Base-by-base conservation (phyloP, 495 filamentous ascomycete genomes). In the Penicillium bovifimosum region DNA sequence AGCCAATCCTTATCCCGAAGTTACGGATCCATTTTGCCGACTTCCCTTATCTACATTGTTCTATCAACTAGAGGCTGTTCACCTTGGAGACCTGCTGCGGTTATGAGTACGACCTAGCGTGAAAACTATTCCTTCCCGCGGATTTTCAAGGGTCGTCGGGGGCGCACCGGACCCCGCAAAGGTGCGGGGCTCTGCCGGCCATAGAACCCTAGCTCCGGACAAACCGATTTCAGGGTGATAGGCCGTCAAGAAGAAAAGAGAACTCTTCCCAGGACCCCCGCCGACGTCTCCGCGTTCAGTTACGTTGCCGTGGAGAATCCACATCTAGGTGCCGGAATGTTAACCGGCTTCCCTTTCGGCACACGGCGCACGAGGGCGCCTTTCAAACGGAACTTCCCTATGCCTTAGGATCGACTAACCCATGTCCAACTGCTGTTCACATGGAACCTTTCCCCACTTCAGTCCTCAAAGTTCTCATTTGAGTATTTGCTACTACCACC, bases 401-500 rank as follows among this genome's bases (percentile, higher is more conserved):
- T 81, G 68, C 65, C 77, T 79, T 81, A 83, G 79, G 77, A 79
- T 81, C 78, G 77, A 81, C 79, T 83, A 77, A 84, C 77, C 74
- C 76, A 76, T 80, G 80, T 81, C 76, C 76, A 83, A 83, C 77
- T 80, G 76, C 78, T 83, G 75, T 83, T 84, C 73, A 80, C 77
- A 81, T 74, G 72, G 76, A 84, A 83, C 81, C 76, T 82, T 84
- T 83, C 78, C 76, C 77, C 76, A 83, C 79, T 82, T 84, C 77
- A 81, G 79, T 83, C 79, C 75, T 83, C 79, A 80, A 83, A 83
- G 77, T 81, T 84, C 77, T 82, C 74, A 83, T 84, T 84, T 81
- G 80, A 83, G 75, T 84, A 84, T 84, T 84, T 85, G 77, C 79
- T 84, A 85, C 77, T 84, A 80, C 78, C 73, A 85, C 80, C 79